Percentiles rank a stretch among this genome's conserved stretches.
These are phyloP conservation scores for Exobasidium rhododendri DNA, from an alignment of 1,284 basidiomycete species.

Conservation along the genomic window DNA sequence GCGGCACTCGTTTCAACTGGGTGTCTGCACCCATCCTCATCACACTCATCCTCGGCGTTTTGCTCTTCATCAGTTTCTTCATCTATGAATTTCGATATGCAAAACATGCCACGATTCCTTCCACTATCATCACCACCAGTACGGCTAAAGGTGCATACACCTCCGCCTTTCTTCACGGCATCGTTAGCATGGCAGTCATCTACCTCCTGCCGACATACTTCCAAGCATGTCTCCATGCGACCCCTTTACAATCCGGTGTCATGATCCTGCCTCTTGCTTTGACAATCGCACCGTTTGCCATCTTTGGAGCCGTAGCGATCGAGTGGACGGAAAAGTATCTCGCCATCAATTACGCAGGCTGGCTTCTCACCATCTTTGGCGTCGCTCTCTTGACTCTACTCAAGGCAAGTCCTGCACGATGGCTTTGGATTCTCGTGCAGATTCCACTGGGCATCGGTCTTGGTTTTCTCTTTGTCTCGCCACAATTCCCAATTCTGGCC, in stretches of 20 bases:
- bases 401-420: conserved; percentile 12
- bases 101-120: conserved; percentile 47
- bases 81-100: conserved; percentile 36
- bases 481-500: conserved; percentile 29
- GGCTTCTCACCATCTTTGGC: conserved; percentile 26
- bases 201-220: conserved; percentile 57
- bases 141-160: conserved; percentile 48
- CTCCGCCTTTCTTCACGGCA: conserved; percentile 53
- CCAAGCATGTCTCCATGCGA: conserved; percentile 59
- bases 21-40: conserved; percentile 42
- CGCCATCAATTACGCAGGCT: conserved; percentile 28
- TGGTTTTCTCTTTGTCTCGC: conserved; percentile 27
- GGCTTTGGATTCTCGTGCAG: conserved; percentile 23
- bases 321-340: conserved; percentile 22
- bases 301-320: conserved; percentile 24
- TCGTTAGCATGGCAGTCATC: conserved; percentile 42
- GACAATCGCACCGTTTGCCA: conserved; percentile 24
- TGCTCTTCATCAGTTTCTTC: conserved; percentile 50
- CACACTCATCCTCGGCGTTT: conserved; percentile 50
- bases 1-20: conserved; percentile 55
- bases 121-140: conserved; percentile 45
- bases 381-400: conserved; percentile 23
- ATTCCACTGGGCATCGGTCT: conserved; percentile 25
- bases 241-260: conserved; percentile 59
- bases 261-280: conserved; percentile 53